Conservation (phyloP, 257 asterid genomes). For the Plantago elongata region DNA sequence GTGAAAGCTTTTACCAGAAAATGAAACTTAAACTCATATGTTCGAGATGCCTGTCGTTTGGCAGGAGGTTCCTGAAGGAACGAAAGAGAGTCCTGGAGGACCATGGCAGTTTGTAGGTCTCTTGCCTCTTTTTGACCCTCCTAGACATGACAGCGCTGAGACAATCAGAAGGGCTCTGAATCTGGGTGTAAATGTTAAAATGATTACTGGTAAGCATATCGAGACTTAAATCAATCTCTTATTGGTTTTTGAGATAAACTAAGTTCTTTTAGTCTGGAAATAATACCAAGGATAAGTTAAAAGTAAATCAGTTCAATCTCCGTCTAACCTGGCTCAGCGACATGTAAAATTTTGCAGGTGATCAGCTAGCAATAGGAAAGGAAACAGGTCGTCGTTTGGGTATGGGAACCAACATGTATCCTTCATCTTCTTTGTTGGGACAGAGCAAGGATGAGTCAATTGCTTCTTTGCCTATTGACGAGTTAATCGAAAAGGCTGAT, state of each 20-base stretch:
- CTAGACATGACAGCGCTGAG: constrained; percentile 54
- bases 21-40: constrained; percentile 8
- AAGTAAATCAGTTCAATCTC: background rate
- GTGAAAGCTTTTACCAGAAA: background rate
- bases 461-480: constrained; percentile 23
- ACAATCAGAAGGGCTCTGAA: constrained; percentile 53
- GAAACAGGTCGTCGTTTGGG: constrained; percentile 30
- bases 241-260: too few relatives aligned
- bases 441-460: constrained; percentile 27
- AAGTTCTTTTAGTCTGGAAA: background rate
- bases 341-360: constrained; percentile 11
- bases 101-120: constrained; percentile 53
- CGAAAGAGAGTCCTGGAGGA: constrained; percentile 51
- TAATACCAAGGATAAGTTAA: background rate
- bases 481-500: constrained; percentile 30
- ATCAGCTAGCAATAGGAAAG: constrained; percentile 28
- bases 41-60: constrained; percentile 8
- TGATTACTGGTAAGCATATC: constrained; percentile 46
- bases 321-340: background rate
- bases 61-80: constrained; percentile 53
- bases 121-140: constrained; percentile 58
- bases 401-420: constrained; percentile 33
- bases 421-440: constrained; percentile 28
- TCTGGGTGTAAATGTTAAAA: constrained; percentile 51
- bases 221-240: background rate